phyloP scores from a whole-genome alignment of 2,329 filamentous ascomycete species.

The Trichoderma arundinaceum region DNA sequence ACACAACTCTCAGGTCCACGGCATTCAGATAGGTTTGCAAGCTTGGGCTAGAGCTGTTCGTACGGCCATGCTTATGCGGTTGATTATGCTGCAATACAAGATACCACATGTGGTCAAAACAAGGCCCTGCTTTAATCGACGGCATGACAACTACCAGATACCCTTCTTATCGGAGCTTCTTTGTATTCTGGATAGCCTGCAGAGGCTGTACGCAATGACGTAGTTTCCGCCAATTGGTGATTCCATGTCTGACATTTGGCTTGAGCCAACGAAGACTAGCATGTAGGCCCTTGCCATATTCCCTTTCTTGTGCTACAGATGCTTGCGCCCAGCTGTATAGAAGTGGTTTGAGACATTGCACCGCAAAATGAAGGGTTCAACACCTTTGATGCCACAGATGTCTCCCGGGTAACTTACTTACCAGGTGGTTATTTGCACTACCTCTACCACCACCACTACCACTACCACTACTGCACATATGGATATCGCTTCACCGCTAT shows the following conservation, averaged over 20 bases:
- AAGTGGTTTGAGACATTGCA: background rate
- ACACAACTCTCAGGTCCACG: too few relatives aligned
- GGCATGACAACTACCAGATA: background rate
- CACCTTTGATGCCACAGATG: background rate
- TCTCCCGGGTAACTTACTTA: background rate
- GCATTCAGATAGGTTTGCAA: too few relatives aligned
- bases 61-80: too few relatives aligned
- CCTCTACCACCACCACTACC: too few relatives aligned
- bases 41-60: too few relatives aligned
- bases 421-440: too few relatives aligned
- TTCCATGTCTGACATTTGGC: background rate
- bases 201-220: slow-evolving; percentile 15
- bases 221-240: slow-evolving; percentile 23
- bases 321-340: background rate
- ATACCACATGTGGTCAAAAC: too few relatives aligned
- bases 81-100: too few relatives aligned
- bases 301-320: background rate
- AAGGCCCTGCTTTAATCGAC: too few relatives aligned
- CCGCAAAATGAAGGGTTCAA: too few relatives aligned
- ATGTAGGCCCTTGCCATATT: background rate
- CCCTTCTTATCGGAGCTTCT: background rate
- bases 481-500: too few relatives aligned
- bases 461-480: too few relatives aligned
- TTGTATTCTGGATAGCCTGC: background rate
- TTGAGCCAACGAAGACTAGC: background rate